Evolutionary conservation across 257 asterid genomes (phyloP).

Genomic region (Sherardia arvensis): DNA sequence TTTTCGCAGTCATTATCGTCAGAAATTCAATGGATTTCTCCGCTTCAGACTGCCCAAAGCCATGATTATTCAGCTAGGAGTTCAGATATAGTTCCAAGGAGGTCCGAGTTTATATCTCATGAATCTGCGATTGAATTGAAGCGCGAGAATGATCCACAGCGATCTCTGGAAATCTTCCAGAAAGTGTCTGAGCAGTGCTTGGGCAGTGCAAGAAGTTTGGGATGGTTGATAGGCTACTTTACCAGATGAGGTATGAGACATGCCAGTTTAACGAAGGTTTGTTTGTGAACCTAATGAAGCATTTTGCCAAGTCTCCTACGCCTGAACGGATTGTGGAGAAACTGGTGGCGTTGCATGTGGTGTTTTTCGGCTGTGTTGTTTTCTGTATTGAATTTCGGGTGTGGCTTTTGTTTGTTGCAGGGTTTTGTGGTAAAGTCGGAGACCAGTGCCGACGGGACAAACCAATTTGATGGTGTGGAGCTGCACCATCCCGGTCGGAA

Average conservation of each 20-base stretch:
- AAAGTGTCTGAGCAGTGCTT: conserved; percentile 56
- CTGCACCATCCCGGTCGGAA: too few relatives aligned
- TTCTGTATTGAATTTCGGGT: too few relatives aligned
- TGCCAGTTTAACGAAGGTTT: conserved; percentile 81
- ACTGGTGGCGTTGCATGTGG: too few relatives aligned
- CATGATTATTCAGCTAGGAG: conserved; percentile 29
- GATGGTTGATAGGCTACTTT: conserved; percentile 55
- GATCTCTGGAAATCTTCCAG: conserved; percentile 56
- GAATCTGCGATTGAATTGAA: conserved; percentile 38
- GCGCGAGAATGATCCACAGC: conserved; percentile 50
- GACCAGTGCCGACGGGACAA: too few relatives aligned
- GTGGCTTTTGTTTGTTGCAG: too few relatives aligned
- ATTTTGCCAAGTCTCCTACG: conserved; percentile 54
- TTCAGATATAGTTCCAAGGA: conserved; percentile 22
- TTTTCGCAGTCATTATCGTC: conserved; percentile 27
- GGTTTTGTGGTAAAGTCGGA: too few relatives aligned
- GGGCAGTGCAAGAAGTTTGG: conserved; percentile 52
- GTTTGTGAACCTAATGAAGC: conserved; percentile 89
- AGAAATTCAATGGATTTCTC: conserved; percentile 42
- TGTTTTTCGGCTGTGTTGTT: too few relatives aligned
- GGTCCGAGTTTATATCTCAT: conserved; percentile 47
- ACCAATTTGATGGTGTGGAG: too few relatives aligned
- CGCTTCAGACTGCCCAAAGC: conserved; percentile 24
- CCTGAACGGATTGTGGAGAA: conserved; percentile 65
- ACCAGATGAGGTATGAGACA: conserved; percentile 77